Evolutionary conservation across 257 asterid species (phyloP).

Genomic region (Echium plantagineum): DNA sequence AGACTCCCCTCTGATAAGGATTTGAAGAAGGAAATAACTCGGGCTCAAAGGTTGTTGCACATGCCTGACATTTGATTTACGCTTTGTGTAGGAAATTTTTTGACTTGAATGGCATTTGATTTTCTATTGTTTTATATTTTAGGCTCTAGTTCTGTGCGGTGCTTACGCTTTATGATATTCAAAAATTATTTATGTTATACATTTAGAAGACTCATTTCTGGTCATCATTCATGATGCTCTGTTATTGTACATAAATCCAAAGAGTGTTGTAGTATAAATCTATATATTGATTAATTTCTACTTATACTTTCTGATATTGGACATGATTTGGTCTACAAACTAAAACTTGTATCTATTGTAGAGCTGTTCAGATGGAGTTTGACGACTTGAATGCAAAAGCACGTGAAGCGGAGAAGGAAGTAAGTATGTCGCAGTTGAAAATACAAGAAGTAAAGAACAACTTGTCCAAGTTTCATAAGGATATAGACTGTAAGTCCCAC

Average conservation of each 20-base stretch:
- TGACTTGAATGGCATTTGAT: not conserved
- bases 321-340: not conserved
- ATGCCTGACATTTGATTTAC: not conserved
- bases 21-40: constrained; percentile 64
- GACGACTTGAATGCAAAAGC: constrained; percentile 65
- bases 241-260: too few species aligned
- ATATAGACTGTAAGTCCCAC: constrained; percentile 61
- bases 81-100: not conserved
- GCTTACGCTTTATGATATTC: not conserved
- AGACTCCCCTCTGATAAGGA: constrained; percentile 90
- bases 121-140: too few species aligned
- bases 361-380: constrained; percentile 61
- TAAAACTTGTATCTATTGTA: constrained; percentile 25
- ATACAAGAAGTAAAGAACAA: constrained; percentile 60
- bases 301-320: not conserved
- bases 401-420: constrained; percentile 78
- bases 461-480: constrained; percentile 64
- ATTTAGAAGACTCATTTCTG: too few species aligned
- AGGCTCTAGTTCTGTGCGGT: not conserved
- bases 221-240: too few species aligned
- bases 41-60: constrained; percentile 62
- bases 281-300: not conserved
- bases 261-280: too few species aligned
- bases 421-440: constrained; percentile 58
- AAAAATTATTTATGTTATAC: too few species aligned